A percentile compares a stretch with the other conserved stretches of the same genome.
phyloP scores from a whole-genome alignment of 2,329 filamentous ascomycete genomes.

The Xylariaceae sp. region DNA sequence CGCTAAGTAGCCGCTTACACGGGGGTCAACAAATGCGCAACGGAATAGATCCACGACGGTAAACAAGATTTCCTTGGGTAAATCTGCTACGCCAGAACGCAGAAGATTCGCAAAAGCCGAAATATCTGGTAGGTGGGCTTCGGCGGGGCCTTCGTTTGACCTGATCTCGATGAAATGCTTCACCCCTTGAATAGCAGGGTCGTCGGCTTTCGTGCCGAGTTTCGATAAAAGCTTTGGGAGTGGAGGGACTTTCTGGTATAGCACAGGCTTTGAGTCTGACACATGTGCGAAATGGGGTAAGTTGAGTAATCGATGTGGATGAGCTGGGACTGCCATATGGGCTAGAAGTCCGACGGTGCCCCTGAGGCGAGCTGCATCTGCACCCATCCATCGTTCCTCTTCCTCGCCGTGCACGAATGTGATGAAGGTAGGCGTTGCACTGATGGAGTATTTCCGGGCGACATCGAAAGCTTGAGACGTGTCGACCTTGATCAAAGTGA shows the following conservation, averaged over 20 bases:
- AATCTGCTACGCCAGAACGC: conserved; percentile 51
- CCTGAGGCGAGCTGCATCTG: conserved; percentile 67
- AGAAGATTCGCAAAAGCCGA: conserved; percentile 65
- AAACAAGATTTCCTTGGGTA: conserved; percentile 72
- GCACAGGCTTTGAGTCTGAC: conserved; percentile 62
- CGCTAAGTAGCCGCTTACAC: conserved; percentile 80
- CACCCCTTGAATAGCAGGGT: conserved; percentile 64
- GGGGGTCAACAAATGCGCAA: conserved; percentile 73
- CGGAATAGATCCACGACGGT: conserved; percentile 84
- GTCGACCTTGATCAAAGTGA: conserved; percentile 81
- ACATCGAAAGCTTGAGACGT: conserved; percentile 68
- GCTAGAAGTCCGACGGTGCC: conserved; percentile 74
- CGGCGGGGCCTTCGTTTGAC: conserved; percentile 58
- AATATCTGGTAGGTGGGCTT: conserved; percentile 73
- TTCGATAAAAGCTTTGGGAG: conserved; percentile 81
- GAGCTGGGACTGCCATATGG: conserved; percentile 73
- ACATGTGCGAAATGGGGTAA: conserved; percentile 70
- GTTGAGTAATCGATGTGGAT: conserved; percentile 72
- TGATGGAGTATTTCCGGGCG: conserved; percentile 66
- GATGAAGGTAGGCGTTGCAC: conserved; percentile 85
- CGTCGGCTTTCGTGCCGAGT: conserved; percentile 63
- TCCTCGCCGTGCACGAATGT: conserved; percentile 78
- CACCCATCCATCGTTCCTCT: conserved; percentile 79
- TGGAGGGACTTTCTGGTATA: conserved; percentile 79
- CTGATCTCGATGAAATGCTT: conserved; percentile 72